Evolutionary conservation across 2,329 filamentous ascomycete species (phyloP), one percentile per base, ranked within the genome.

Genomic region (Pyrenophora tritici-repentis): DNA sequence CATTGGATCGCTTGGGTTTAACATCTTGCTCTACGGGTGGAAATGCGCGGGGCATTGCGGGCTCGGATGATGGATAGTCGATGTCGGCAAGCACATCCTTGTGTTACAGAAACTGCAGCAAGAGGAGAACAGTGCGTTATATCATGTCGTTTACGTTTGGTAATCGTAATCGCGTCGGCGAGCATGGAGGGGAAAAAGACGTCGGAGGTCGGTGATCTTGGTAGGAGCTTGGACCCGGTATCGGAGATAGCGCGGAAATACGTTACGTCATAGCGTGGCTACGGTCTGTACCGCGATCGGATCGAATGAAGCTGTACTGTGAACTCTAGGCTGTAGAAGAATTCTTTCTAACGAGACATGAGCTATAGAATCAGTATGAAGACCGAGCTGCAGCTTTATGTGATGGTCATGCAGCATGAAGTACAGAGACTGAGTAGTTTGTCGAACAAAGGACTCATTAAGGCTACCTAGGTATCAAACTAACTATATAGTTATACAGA

Each of bases 31-130:
- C 77, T 67, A 79, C 72, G 40, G 78, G 76, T 40, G 78, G 78
- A 53, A 78, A 74, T 58, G 79, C 77, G 66, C 78, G 76, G 65
- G 78, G 76, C 78, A 81, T 81, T 50, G 62, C 64, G 51, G 62
- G 37, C 36, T 48, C 38, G 44, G 45, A 17, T 41, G 48, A 31
- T 45, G n/a, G 42, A 48, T 22, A n/a, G 39, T 34, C 17, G 44
- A 53, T 35, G 37, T 47, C 53, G 35, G 49, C 50, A 42, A 49
- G 59, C 47, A 58, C 65, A 68, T 70, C 50, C 63, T 67, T 55
- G 31, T 26, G 20, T 45, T 45, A 35, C 9, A 42, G 26, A 34
- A n/a, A 33, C 18, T 50, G 38, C 17, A 41, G 26, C 18, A 20
- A 4, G 35, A 31, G 35, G 14, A 42, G 31, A 39, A 17, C 4